Evolutionary conservation across 306 rosid species (phyloP).

Genomic region (Pterocarpus santalinus): DNA sequence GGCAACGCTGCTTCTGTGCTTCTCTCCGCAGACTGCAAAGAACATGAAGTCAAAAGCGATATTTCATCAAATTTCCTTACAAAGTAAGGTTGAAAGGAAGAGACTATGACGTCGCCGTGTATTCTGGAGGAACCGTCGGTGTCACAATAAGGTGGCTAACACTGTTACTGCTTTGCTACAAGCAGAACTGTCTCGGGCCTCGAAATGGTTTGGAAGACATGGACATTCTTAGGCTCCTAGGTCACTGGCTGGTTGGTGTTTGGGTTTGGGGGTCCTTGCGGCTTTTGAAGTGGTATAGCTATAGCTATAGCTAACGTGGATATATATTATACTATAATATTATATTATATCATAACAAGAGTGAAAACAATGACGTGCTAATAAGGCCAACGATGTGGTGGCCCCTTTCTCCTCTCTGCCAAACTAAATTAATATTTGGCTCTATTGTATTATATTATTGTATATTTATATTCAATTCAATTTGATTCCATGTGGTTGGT

Average conservation of each 20-base stretch:
- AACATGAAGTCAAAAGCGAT: constrained; percentile 59
- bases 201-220: constrained; percentile 24
- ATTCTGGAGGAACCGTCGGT: constrained; percentile 64
- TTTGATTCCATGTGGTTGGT: constrained; percentile 49
- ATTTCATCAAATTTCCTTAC: constrained; percentile 61
- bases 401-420: constrained; percentile 33
- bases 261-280: neutral
- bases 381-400: constrained; percentile 60
- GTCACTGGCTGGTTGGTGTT: neutral
- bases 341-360: constrained; percentile 46
- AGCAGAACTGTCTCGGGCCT: constrained; percentile 33
- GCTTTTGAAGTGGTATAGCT: neutral
- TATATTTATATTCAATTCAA: constrained; percentile 13
- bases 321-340: too few species aligned
- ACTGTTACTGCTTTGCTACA: constrained; percentile 41
- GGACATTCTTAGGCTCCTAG: constrained; percentile 38
- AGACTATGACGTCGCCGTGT: constrained; percentile 55
- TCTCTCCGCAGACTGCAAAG: constrained; percentile 34
- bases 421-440: constrained; percentile 42
- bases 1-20: constrained; percentile 36
- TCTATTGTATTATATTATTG: constrained; percentile 20
- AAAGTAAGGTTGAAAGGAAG: constrained; percentile 58
- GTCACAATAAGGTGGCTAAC: constrained; percentile 54
- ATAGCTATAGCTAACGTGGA: too few species aligned
- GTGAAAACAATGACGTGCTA: constrained; percentile 60